phyloP scores from a whole-genome alignment of 1,139 yeast species.

The Blastobotrys raffinosifermentans region DNA sequence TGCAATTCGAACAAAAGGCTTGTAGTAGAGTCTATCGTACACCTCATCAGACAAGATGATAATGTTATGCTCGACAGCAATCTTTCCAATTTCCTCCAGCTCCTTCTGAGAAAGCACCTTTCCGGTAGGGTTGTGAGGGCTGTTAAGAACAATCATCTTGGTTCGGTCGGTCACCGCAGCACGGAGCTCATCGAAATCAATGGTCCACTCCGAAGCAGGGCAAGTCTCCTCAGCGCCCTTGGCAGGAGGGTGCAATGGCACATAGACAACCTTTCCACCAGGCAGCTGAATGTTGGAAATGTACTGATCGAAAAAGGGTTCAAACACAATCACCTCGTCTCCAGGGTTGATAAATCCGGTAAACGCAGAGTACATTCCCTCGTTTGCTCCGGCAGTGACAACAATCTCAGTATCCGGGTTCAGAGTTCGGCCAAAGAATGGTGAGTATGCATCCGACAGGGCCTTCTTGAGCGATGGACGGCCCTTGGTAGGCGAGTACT shows the following conservation, averaged over 20 bases:
- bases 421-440: conserved; percentile 56
- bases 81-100: conserved; percentile 62
- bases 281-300: conserved; percentile 88
- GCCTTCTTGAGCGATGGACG: conserved; percentile 68
- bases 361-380: conserved; percentile 80
- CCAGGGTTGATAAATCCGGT: conserved; percentile 82
- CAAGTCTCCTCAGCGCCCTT: conserved; percentile 60
- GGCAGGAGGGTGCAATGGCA: conserved; percentile 77
- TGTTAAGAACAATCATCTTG: conserved; percentile 77
- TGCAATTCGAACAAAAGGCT: conserved; percentile 77
- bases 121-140: conserved; percentile 96
- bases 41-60: conserved; percentile 84
- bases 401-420: conserved; percentile 58
- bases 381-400: conserved; percentile 95
- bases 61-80: conserved; percentile 79
- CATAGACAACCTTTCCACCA: conserved; percentile 86
- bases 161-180: conserved; percentile 67
- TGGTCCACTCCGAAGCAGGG: conserved; percentile 78
- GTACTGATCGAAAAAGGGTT: conserved; percentile 96
- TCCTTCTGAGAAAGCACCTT: conserved; percentile 77
- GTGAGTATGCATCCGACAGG: conserved; percentile 63
- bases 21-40: conserved; percentile 79
- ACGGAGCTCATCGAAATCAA: conserved; percentile 73
- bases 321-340: conserved; percentile 95
- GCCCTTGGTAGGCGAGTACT: conserved; percentile 89